Base-by-base conservation (phyloP, 192 early-diverging fungal species). In the Mortierella hygrophila region DNA sequence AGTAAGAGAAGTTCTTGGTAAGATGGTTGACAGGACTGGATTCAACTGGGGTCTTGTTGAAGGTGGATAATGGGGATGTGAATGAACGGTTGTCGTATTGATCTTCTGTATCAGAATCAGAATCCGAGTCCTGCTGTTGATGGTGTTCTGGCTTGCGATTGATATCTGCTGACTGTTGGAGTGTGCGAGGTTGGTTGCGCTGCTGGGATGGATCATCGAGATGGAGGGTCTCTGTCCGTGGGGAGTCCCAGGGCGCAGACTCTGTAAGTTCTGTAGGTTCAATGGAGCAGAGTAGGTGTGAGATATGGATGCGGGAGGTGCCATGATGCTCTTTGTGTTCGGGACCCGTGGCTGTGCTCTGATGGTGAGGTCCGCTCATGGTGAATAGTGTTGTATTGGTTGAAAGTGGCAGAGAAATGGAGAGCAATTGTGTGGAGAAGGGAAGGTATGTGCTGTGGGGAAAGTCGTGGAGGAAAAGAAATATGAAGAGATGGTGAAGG, bases 261-360 rank as follows among this genome's bases (percentile, higher is more conserved):
- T 74, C 52, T 29, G 52, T 4, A 4, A 72, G 52, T n/a, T 78
- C 65, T 3, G 70, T 72, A 16, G 76, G 54, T 55, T 82, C 75
- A 20, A 77, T 70, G 42, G 83, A 68, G 29, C 83, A 85, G n/a
- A 85, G 83, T 21, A 85, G 70, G 69, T 75, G 72, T 6, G 83
- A 38, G 21, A 85, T 80, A 37, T 35, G 47, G 5, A 85, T 79
- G 6, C 83, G 83, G 0, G 82, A 75, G 10, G 44, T 11, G 29
- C 71, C 74, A 29, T 75, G 74, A 29, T 47, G 46, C 10, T 76
- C 49, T 26, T 68, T 85, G 42, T 71, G 52, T 18, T 70, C 73
- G 20, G 44, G 72, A 40, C 57, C 71, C 23, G n/a, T 71, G 49
- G 79, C 63, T 65, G 46, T 15, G 54, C 75, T 55, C 11, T 76